Base-by-base conservation (phyloP, 1,139 yeast genomes). In the Saccharomycopsis crataegensis region DNA sequence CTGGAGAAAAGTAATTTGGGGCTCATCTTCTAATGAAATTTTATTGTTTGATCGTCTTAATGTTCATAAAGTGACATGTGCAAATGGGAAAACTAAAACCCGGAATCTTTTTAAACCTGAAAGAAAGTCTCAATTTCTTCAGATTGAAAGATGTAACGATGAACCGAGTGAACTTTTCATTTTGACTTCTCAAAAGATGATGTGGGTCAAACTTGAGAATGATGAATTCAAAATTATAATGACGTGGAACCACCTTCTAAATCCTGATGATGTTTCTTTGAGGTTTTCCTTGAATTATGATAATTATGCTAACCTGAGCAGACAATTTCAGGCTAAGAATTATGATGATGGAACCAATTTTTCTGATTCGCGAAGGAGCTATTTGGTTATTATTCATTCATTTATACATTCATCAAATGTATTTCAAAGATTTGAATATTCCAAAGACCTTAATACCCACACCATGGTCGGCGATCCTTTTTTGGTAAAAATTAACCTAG, bases 1-100 rank as follows among this genome's bases (percentile, higher is more conserved):
- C 47, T 83, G 86, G 77, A 78, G 76, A 57, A 71, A 72, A 55
- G 65, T 81, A 0, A 57, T 65, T 6, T 82, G 86, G 84, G 65
- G 76, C 1, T 58, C 66, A 1, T 62, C 64, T 16, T 56, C 62
- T 22, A 60, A 67, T 3, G 58, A 69, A 5, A 40, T 82, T 0
- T 60, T 77, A 2, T 57, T 80, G 1, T 61, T 78, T 50, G 71
- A 79, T 11, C 67, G 89, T 53, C 72, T 16, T 17, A n/a, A 17
- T 8, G 22, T 40, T 48, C 9, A 16, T n/a, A 43, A 12, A n/a
- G n/a, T 8, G 41, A 8, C 50, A 8, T 48, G 37, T 3, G n/a
- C 12, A 33, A 17, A 16, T 11, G 43, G 28, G 34, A 38, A 8
- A 33, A n/a, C 12, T 31, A 46, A 14, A 28, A 16, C 28, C 14